Base-by-base conservation (phyloP, 345 rosid species). In the Euphorbia tirucalli region DNA sequence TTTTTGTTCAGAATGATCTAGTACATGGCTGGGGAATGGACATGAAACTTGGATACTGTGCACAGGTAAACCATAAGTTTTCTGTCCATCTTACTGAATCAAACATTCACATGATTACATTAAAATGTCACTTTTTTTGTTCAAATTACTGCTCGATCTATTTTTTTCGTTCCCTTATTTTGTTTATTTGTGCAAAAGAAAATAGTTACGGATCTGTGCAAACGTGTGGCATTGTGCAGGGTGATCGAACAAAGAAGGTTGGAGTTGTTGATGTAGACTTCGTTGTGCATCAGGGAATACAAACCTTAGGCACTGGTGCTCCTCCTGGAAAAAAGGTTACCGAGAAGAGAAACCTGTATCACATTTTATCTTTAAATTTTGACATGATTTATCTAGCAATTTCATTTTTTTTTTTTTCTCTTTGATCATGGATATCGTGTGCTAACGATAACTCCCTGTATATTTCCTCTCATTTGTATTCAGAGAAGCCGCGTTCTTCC, bases 1-100 rank as follows among this genome's bases (percentile, higher is more conserved):
- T 30, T 43, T 70, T 65, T 82, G 52, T 79, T 49, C 78, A 95
- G 99, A 95, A 92, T 71, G 99, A 95, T 84, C 89, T 95, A 43
- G 93, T 95, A 63, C 98, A 95, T 68, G 99, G 96, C 50, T 95
- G 99, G 99, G 99, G 99, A 80, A 76, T 95, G 90, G 99, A 95
- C 77, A 95, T 95, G 83, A 92, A 92, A 77, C 96, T 95, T 32
- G 99, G 99, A 14, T 95, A 95, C 74, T 95, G 99, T 78, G 98
- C 98, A 39, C 99, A 89, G 91, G 99, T 90, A 74, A 78, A 78
- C 66, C 56, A 35, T 7, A 35, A 35, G 7, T 35, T 48, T 27
- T 18, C 6, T 28, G 31, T 66, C 18, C 24, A 19, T 48, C 70
- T n/a, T 49, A 37, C 39, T 7, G 4, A 56, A 49, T 30, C 43